Evolutionary conservation across 2,329 filamentous ascomycete genomes (phyloP).

Genomic region (Fusarium papillatum): DNA sequence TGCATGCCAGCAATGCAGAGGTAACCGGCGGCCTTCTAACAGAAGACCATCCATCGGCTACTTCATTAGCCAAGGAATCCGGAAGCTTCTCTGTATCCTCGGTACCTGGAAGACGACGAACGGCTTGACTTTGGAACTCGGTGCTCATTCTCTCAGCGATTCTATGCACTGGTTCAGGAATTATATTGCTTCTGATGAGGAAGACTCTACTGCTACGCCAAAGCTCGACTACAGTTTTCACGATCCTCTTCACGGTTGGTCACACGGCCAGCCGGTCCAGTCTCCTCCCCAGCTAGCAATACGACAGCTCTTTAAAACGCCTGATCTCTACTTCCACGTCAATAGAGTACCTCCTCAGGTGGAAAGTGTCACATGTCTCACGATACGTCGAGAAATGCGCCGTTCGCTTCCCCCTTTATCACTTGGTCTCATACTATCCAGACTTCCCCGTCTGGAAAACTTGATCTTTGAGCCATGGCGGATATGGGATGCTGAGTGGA

Average conservation of each 20-base stretch:
- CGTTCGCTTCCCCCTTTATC: conserved; percentile 33
- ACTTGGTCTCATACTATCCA: conserved; percentile 38
- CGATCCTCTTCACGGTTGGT: conserved; percentile 49
- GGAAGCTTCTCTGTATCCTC: conserved; percentile 49
- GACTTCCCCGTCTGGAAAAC: conserved; percentile 44
- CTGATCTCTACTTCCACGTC: background rate
- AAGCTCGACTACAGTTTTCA: conserved; percentile 26
- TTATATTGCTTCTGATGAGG: conserved; percentile 40
- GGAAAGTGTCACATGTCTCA: conserved; percentile 45
- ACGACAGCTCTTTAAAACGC: conserved; percentile 42
- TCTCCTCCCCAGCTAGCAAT: conserved; percentile 40
- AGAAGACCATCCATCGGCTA: background rate
- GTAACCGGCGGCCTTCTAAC: background rate
- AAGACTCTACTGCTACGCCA: background rate
- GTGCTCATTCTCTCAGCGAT: conserved; percentile 51
- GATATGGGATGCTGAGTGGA: conserved; percentile 11
- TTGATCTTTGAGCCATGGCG: conserved; percentile 51
- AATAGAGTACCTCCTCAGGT: conserved; percentile 35
- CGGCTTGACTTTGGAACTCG: conserved; percentile 49
- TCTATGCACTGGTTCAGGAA: conserved; percentile 50
- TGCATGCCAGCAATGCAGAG: conserved; percentile 33
- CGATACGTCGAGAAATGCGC: conserved; percentile 51
- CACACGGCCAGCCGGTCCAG: conserved; percentile 40
- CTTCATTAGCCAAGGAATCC: conserved; percentile 38
- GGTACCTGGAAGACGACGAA: conserved; percentile 43